Percentiles rank a stretch among this genome's conserved stretches.
These are phyloP conservation scores for Chytriomyces sp. DNA, from an alignment of 192 early-diverging fungal genomes.

Conservation along the genomic window DNA sequence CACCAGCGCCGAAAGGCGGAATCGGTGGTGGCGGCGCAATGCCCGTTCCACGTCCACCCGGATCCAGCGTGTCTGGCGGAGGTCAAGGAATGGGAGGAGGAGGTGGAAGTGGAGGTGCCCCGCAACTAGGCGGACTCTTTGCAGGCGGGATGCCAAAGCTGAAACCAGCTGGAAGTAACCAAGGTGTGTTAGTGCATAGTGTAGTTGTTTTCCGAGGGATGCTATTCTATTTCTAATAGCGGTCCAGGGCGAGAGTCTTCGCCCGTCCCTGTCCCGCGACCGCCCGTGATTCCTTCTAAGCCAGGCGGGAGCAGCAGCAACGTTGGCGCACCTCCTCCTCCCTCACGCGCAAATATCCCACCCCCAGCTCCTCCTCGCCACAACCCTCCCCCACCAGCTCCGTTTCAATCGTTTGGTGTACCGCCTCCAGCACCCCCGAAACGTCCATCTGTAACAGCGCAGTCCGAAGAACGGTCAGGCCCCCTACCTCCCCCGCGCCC, in stretches of 20 bases:
- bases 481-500: conserved; percentile 22
- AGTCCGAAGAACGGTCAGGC: conserved; percentile 5
- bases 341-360: conserved; percentile 27
- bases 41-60: conserved; percentile 31
- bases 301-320: neutral
- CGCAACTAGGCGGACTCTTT: conserved; percentile 57
- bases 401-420: neutral
- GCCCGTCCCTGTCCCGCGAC: conserved; percentile 9
- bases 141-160: conserved; percentile 64
- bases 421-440: conserved; percentile 21
- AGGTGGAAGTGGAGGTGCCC: conserved; percentile 27
- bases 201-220: too few species aligned
- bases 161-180: conserved; percentile 38
- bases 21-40: conserved; percentile 32
- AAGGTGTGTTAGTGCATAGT: neutral
- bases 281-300: conserved; percentile 4
- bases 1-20: conserved; percentile 39
- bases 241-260: conserved; percentile 7
- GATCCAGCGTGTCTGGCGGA: conserved; percentile 31
- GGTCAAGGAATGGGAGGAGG: too few species aligned
- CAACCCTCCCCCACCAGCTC: conserved; percentile 13
- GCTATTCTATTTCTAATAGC: too few species aligned
- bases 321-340: conserved; percentile 11
- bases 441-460: conserved; percentile 11
- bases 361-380: conserved; percentile 13